Percentiles rank a stretch among this genome's conserved stretches.
Evolutionary conservation across 352 stramenopile genomes (phyloP).

Genomic region (Bremia lactucae): DNA sequence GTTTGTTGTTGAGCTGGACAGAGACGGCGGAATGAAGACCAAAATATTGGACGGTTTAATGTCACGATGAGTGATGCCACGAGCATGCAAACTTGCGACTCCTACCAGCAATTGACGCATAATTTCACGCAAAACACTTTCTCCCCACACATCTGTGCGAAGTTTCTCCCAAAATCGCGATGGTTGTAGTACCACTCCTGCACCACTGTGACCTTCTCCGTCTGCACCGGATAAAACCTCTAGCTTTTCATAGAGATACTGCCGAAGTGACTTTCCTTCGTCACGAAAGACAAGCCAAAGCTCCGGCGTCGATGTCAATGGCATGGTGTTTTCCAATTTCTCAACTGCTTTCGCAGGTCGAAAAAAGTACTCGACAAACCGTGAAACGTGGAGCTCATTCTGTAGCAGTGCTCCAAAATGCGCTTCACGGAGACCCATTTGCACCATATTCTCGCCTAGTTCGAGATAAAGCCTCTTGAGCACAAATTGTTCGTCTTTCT

Average conservation of each 20-base stretch:
- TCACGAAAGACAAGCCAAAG: conserved; percentile 88
- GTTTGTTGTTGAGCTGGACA: conserved; percentile 3
- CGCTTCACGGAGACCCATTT: conserved; percentile 75
- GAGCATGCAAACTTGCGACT: conserved; percentile 81
- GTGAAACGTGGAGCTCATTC: conserved; percentile 47
- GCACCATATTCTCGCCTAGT: conserved; percentile 41
- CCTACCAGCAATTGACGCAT: conserved; percentile 89
- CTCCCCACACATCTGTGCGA: conserved; percentile 34
- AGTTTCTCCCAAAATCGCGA: conserved; percentile 77
- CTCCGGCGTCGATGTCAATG: conserved; percentile 25
- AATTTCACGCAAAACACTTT: conserved; percentile 84
- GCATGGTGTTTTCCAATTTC: conserved; percentile 4
- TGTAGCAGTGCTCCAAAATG: conserved; percentile 59
- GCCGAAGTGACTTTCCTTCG: conserved; percentile 78
- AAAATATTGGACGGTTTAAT: conserved; percentile 79
- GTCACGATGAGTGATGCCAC: conserved; percentile 87
- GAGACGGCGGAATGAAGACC: conserved; percentile 23
- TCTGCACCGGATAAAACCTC: conserved; percentile 23
- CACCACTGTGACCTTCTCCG: conserved; percentile 4
- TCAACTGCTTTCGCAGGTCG: conserved; percentile 18
- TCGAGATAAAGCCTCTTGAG: conserved; percentile 82
- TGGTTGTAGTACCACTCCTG: conserved; percentile 50
- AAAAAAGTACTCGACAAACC: conserved; percentile 87
- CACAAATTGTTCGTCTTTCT: conserved; percentile 47
- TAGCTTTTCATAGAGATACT: conserved; percentile 76